phyloP scores from a whole-genome alignment of 2,329 filamentous ascomycete species.

The Rhinocladiella similis region DNA sequence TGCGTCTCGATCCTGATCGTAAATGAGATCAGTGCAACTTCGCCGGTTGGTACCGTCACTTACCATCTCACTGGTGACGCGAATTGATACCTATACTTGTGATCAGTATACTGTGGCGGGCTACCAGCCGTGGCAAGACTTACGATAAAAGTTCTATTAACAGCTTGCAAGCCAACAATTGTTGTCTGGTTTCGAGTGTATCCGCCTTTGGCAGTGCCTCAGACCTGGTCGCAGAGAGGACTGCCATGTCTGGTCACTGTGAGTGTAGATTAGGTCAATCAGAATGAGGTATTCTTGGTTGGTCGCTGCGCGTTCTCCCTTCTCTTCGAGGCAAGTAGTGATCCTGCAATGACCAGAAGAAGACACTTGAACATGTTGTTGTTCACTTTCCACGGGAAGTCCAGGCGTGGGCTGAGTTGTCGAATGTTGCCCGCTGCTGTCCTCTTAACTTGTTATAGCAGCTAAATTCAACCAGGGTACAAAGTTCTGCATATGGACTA shows the following conservation, averaged over 20 bases:
- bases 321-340: neutral
- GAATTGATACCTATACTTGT: neutral
- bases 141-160: conserved; percentile 2
- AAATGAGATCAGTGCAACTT: neutral
- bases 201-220: neutral
- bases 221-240: neutral
- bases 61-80: conserved; percentile 3
- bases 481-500: neutral
- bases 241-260: neutral
- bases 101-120: neutral
- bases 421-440: neutral
- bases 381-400: neutral
- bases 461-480: neutral
- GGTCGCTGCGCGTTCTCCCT: neutral
- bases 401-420: neutral
- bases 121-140: neutral
- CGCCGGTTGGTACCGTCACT: neutral
- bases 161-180: neutral
- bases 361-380: conserved; percentile 1
- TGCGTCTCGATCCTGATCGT: conserved; percentile 40
- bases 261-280: neutral
- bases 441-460: neutral
- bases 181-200: neutral
- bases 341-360: neutral
- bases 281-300: neutral